Percentiles rank a stretch among this genome's conserved stretches.
Conservation (phyloP, 192 early-diverging fungal genomes). For the Coemansia sp. region DNA sequence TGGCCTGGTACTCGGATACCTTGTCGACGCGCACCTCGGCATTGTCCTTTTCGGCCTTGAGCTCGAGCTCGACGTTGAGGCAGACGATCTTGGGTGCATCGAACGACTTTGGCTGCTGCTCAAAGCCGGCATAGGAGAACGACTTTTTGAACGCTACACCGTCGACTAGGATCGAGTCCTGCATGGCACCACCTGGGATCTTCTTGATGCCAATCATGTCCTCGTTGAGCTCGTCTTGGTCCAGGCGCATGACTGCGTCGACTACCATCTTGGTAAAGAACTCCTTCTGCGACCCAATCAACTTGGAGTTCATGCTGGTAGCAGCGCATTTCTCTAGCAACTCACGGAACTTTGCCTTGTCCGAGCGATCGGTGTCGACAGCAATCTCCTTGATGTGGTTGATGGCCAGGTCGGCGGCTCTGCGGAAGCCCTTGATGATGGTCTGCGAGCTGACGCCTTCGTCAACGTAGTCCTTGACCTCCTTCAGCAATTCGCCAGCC, state of each 20-base stretch:
- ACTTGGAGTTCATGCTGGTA: slow-evolving; percentile 97
- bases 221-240: slow-evolving; percentile 96
- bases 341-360: slow-evolving; percentile 82
- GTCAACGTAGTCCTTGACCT: slow-evolving; percentile 90
- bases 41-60: slow-evolving; percentile 99
- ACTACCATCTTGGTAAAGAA: slow-evolving; percentile 99
- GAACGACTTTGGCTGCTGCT: slow-evolving; percentile 98
- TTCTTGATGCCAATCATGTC: slow-evolving; percentile 98
- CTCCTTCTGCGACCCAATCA: slow-evolving; percentile 94
- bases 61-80: slow-evolving; percentile 96
- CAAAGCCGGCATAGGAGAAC: slow-evolving; percentile 98
- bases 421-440: slow-evolving; percentile 94
- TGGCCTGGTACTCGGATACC: slow-evolving; percentile 97
- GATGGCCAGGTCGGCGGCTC: slow-evolving; percentile 88
- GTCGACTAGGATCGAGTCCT: slow-evolving; percentile 93
- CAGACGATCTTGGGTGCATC: slow-evolving; percentile 87
- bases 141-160: slow-evolving; percentile 99
- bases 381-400: slow-evolving; percentile 93
- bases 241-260: slow-evolving; percentile 92
- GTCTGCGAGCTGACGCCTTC: slow-evolving; percentile 93
- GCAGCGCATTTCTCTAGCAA: slow-evolving; percentile 95
- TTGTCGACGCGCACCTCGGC: slow-evolving; percentile 97
- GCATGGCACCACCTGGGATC: slow-evolving; percentile 97
- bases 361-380: slow-evolving; percentile 77
- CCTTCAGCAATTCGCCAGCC: slow-evolving; percentile 96